Evolutionary conservation across 805 yeast species (phyloP).

Genomic region (Lipomyces oligophaga): DNA sequence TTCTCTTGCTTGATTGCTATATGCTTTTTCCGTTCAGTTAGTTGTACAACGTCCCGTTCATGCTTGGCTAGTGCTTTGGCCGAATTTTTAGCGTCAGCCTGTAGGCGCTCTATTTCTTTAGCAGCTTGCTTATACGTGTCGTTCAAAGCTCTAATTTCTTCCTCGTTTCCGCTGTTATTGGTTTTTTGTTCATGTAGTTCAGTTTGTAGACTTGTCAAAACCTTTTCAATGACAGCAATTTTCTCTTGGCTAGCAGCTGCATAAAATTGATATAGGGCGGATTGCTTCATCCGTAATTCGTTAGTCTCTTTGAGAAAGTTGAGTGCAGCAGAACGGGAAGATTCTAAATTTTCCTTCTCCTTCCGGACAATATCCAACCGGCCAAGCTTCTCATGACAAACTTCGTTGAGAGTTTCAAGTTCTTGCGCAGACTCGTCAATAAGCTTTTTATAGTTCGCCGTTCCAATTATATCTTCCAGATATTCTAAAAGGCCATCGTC

Average conservation of each 20-base stretch:
- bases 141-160: constrained; percentile 39
- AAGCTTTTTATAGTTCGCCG: constrained; percentile 71
- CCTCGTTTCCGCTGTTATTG: constrained; percentile 42
- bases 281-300: constrained; percentile 48
- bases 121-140: constrained; percentile 23
- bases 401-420: constrained; percentile 73
- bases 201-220: constrained; percentile 41
- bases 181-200: constrained; percentile 45
- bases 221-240: constrained; percentile 41
- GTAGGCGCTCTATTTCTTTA: constrained; percentile 29
- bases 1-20: constrained; percentile 56
- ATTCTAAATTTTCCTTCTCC: constrained; percentile 54
- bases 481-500: constrained; percentile 95
- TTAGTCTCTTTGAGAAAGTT: constrained; percentile 64
- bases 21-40: constrained; percentile 75
- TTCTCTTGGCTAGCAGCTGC: constrained; percentile 39
- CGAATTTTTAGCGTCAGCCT: constrained; percentile 35
- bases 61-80: constrained; percentile 38
- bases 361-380: constrained; percentile 75
- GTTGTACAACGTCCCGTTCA: constrained; percentile 59
- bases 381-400: constrained; percentile 74
- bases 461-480: constrained; percentile 94
- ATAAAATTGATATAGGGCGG: constrained; percentile 52
- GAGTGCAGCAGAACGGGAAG: constrained; percentile 64
- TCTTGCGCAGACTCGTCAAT: constrained; percentile 62